Evolutionary conservation across 2,329 filamentous ascomycete species (phyloP), one percentile per base, ranked within the genome.

Genomic region (Aureobasidium musti): DNA sequence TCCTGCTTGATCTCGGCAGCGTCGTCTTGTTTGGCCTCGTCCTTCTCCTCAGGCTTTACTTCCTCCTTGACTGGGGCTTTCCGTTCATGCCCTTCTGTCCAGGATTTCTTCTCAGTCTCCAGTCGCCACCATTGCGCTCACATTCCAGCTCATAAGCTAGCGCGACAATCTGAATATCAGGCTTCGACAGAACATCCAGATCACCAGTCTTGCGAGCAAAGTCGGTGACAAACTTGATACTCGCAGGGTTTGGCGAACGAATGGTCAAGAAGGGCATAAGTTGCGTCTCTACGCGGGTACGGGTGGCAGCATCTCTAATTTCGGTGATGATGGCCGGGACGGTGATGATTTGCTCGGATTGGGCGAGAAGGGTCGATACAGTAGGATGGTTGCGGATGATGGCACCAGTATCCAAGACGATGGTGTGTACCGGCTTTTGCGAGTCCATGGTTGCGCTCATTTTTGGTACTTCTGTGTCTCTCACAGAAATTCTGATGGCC

Each of bases 101-200:
- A 0, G 94, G 94, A 3, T 86, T 84, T 67, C 85, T 91, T 69
- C 93, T 84, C 77, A 97, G 74, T 68, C 93, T 86, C 90, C 91
- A 96, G 75, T 96, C 89, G 1, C 93, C 93, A n/a, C 88, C 87
- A 75, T 96, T 96, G 67, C 89, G 83, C 81, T 98, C 93, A 73
- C 91, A 90, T 73, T 98, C 94, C n/a, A 98, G 77, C 76, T 99
- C 95, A 77, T 98, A 98, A 0, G 92, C 90, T 66, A 99, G 81
- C 10, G 94, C 95, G 74, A 98, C 82, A 47, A 99, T 85, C 71
- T 96, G 90, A 68, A 98, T 82, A 87, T 99, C 95, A 1, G 92
- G 90, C 74, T 85, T 87, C 79, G 93, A 97, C 67, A 99, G 81
- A 0, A 97, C 94, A 13, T 90, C 86, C 69, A 93, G 83, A 77